Conservation (phyloP, 257 asterid genomes). For the Solanum bukasovii region DNA sequence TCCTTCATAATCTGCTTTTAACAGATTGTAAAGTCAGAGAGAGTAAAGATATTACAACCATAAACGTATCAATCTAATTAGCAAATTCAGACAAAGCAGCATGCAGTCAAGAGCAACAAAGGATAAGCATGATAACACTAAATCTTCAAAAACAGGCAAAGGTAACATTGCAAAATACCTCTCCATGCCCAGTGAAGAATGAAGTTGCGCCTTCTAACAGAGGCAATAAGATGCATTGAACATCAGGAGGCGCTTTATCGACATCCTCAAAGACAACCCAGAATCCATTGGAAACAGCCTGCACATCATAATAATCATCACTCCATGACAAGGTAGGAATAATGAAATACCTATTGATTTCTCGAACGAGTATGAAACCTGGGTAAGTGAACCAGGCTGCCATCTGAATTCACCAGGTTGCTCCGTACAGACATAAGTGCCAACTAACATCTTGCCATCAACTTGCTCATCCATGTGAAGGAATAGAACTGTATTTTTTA, state of each 20-base stretch:
- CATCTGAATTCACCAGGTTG: conserved; percentile 97
- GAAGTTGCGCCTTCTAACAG: conserved; percentile 70
- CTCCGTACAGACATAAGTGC: conserved; percentile 84
- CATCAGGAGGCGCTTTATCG: conserved; percentile 89
- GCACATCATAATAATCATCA: conserved; percentile 10
- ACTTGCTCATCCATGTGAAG: conserved; percentile 98
- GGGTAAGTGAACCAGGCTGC: conserved; percentile 98
- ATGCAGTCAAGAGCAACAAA: neutral
- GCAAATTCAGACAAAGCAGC: neutral
- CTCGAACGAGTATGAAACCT: conserved; percentile 36
- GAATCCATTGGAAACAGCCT: conserved; percentile 83
- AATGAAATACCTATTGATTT: neutral
- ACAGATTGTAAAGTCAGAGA: neutral
- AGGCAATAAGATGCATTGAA: conserved; percentile 66
- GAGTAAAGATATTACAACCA: neutral
- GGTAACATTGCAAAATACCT: conserved; percentile 35
- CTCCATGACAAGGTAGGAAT: conserved; percentile 9
- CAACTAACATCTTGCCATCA: conserved; percentile 86
- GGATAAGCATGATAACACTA: neutral
- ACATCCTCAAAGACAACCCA: conserved; percentile 96
- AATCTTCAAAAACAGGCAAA: neutral
- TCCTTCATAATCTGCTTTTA: neutral
- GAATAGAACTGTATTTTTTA: conserved; percentile 39
- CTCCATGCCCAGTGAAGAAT: conserved; percentile 80
- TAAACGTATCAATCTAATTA: neutral